phyloP scores from a whole-genome alignment of 2,329 filamentous ascomycete species.

The Colletotrichum magnum region DNA sequence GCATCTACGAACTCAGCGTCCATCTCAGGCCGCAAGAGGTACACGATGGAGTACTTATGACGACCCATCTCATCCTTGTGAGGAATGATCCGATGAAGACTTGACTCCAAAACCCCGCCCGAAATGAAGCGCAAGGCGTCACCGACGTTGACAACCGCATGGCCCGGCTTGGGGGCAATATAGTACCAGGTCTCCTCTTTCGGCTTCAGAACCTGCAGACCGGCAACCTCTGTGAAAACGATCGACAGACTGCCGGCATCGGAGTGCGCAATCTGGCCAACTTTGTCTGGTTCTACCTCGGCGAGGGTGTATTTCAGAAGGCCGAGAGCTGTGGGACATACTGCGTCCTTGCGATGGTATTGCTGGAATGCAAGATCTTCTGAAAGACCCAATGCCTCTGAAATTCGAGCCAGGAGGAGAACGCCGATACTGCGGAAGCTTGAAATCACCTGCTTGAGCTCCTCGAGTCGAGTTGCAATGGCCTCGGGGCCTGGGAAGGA shows the following conservation, averaged over 20 bases:
- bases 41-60: constrained; percentile 43
- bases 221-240: constrained; percentile 42
- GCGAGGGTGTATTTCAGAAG: constrained; percentile 26
- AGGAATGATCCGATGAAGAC: constrained; percentile 43
- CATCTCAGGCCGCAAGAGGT: constrained; percentile 43
- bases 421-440: constrained; percentile 14
- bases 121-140: constrained; percentile 42
- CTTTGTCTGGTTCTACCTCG: constrained; percentile 13
- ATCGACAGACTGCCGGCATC: constrained; percentile 44
- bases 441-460: constrained; percentile 12
- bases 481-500: constrained; percentile 15
- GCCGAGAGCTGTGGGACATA: constrained; percentile 24
- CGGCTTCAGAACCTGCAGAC: constrained; percentile 42
- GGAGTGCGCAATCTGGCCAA: constrained; percentile 40
- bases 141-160: constrained; percentile 37
- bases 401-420: constrained; percentile 9
- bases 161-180: constrained; percentile 38
- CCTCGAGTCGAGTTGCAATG: constrained; percentile 2
- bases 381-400: constrained; percentile 1
- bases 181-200: constrained; percentile 41
- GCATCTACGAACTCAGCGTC: constrained; percentile 41
- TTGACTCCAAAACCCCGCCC: constrained; percentile 32
- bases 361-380: not conserved
- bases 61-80: constrained; percentile 38
- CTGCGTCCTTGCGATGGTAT: constrained; percentile 18